phyloP scores from a whole-genome alignment of 2,329 filamentous ascomycete species.

The Venturia effusa region DNA sequence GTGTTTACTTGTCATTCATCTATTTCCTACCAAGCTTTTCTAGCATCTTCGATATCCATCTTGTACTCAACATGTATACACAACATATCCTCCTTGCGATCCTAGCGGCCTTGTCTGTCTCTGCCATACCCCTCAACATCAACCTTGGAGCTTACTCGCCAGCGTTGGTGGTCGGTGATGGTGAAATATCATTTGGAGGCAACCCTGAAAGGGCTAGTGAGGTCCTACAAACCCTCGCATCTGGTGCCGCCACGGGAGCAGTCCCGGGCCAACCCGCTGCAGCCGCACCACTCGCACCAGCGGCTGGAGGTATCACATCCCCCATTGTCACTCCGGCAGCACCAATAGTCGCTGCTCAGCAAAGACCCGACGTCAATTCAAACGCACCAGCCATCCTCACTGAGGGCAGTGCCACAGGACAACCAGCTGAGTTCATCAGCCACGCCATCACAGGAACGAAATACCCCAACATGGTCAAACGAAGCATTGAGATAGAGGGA shows the following conservation, averaged over 20 bases:
- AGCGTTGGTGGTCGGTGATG: slow-evolving; percentile 43
- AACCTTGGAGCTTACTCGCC: slow-evolving; percentile 42
- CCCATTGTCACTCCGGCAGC: not conserved
- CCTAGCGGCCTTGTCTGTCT: slow-evolving; percentile 23
- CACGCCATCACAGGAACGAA: slow-evolving; percentile 7
- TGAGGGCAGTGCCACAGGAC: not conserved
- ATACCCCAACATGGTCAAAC: slow-evolving; percentile 11
- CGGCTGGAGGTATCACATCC: slow-evolving; percentile 3
- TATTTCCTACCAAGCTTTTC: not conserved
- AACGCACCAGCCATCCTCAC: not conserved
- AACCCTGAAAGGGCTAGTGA: slow-evolving; percentile 28
- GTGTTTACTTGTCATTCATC: slow-evolving; percentile 1
- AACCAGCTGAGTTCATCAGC: slow-evolving; percentile 7
- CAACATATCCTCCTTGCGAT: slow-evolving; percentile 25
- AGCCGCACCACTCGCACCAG: not conserved
- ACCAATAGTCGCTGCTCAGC: not conserved
- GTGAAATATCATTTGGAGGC: slow-evolving; percentile 38
- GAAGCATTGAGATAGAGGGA: not conserved
- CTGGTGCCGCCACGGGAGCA: slow-evolving; percentile 24
- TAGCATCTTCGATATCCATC: slow-evolving; percentile 4
- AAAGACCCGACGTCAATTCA: not conserved
- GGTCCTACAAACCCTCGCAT: slow-evolving; percentile 35
- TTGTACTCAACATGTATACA: slow-evolving; percentile 22
- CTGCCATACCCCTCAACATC: slow-evolving; percentile 39
- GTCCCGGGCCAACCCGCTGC: slow-evolving; percentile 14